A percentile compares a stretch with the other conserved stretches of the same genome.
phyloP scores from a whole-genome alignment of 2,329 filamentous ascomycete species.

The Fusarium pseudonygamai region DNA sequence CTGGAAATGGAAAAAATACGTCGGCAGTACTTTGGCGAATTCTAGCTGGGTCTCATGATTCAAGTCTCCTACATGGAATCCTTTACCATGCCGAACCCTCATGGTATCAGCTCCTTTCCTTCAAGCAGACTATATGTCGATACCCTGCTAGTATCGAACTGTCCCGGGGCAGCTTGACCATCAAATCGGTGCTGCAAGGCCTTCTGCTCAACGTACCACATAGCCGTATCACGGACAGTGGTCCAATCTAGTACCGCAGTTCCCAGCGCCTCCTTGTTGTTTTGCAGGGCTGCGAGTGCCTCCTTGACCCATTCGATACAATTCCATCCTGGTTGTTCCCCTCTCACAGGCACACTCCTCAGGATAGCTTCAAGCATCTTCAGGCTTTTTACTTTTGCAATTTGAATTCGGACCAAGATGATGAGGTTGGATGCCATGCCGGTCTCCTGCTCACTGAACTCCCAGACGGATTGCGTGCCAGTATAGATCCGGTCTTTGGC shows the following conservation, averaged over 20 bases:
- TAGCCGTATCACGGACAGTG: fast-evolving
- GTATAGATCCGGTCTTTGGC: not conserved
- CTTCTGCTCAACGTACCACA: not conserved
- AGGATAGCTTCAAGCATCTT: not conserved
- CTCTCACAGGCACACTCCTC: not conserved
- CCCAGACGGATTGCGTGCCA: not conserved
- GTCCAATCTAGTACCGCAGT: not conserved
- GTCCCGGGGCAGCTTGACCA: conserved; percentile 1
- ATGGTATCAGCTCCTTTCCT: not conserved
- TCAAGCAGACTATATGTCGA: conserved; percentile 51
- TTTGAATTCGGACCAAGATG: not conserved
- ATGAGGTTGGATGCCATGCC: not conserved
- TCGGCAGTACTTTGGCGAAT: conserved; percentile 25
- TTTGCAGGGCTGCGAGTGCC: not conserved
- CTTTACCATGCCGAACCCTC: not conserved
- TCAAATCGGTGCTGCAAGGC: not conserved
- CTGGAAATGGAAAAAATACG: conserved; percentile 33
- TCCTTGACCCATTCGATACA: not conserved
- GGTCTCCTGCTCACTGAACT: not conserved
- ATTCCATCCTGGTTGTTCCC: not conserved
- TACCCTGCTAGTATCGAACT: conserved; percentile 44
- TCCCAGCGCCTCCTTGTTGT: fast-evolving
- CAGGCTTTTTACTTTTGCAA: not conserved
- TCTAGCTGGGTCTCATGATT: not conserved
- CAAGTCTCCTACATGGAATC: not conserved